These are phyloP conservation scores for Podospora didyma DNA, from an alignment of 495 filamentous ascomycete species.

Conservation along the genomic window DNA sequence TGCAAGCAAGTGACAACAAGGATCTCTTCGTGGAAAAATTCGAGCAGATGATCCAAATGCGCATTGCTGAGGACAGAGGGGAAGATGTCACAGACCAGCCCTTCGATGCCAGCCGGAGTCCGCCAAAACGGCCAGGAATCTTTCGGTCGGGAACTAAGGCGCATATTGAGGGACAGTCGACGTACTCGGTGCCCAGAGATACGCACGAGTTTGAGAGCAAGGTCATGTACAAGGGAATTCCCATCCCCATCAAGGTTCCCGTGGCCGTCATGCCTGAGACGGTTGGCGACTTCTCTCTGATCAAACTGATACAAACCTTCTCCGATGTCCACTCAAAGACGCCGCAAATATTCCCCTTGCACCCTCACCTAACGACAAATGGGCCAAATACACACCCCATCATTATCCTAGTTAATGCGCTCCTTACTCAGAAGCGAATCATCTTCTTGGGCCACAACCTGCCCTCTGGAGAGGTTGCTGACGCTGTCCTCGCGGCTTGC, in stretches of 20 bases:
- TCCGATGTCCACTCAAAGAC: constrained; percentile 71
- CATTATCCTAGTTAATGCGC: constrained; percentile 71
- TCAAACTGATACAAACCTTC: constrained; percentile 95
- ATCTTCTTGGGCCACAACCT: constrained; percentile 94
- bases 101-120: constrained; percentile 44
- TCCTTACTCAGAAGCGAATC: constrained; percentile 94
- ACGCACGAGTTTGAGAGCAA: constrained; percentile 96
- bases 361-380: constrained; percentile 90
- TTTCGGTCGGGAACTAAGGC: constrained; percentile 52
- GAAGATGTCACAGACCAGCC: constrained; percentile 37
- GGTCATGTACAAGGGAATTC: constrained; percentile 91
- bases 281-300: constrained; percentile 93
- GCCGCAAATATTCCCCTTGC: constrained; percentile 81
- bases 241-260: constrained; percentile 93
- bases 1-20: constrained; percentile 87
- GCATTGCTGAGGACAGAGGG: constrained; percentile 49
- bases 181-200: constrained; percentile 74
- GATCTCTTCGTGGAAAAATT: constrained; percentile 98
- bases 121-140: constrained; percentile 43
- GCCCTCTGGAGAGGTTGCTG: constrained; percentile 89
- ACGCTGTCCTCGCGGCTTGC: constrained; percentile 91
- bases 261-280: constrained; percentile 91
- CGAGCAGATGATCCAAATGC: constrained; percentile 78
- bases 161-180: constrained; percentile 44
- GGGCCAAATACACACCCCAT: constrained; percentile 76